Base-by-base conservation (phyloP, 2,329 filamentous ascomycete genomes). In the Drechmeria coniospora region DNA sequence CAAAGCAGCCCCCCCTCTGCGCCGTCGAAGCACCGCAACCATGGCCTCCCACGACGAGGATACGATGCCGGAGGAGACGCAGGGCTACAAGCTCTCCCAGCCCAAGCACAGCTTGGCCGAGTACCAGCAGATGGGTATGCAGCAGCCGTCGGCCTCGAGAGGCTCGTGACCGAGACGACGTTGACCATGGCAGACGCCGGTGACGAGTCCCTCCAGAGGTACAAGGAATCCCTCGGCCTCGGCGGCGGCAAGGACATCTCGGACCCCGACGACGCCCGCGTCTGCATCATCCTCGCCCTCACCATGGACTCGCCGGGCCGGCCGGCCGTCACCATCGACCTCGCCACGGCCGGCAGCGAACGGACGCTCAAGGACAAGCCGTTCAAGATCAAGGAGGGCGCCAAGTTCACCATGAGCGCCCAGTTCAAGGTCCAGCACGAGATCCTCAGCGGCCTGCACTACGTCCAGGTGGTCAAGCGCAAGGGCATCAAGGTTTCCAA, bases 61-160 rank as follows among this genome's bases (percentile, higher is more conserved):
- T 48, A 73, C 87, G 42, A 65, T 79, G 56, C 78, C 83, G 38
- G 80, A 90, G 63, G 70, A 78, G 61, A 94, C 86, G 41, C 77
- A 86, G 61, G 87, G 87, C 53, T 95, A 94, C 77, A 94, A 92
- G 74, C 79, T 94, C 51, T 86, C 83, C 42, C 83, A 94, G 72
- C 68, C 68, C 37, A 94, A 94, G 77, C 93, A 95, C 72, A 92
- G 82, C 44, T 68, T 98, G 49, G 81, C 87, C 39, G 81, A 94
- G 57, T 94, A 94, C 61, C 70, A 87, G 50, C 68, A 93, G 55
- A 79, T 98, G 60, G 90, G 84, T 92, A 65, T 49, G 80, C 45
- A n/a, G 12, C 23, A 30, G 7, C 23, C 25, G 14, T 14, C 28
- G 16, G 27, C 28, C 9, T 29, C 15, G 25, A 24, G 21, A 2